Evolutionary conservation across 345 rosid genomes (phyloP).

Genomic region (Pistacia vera): DNA sequence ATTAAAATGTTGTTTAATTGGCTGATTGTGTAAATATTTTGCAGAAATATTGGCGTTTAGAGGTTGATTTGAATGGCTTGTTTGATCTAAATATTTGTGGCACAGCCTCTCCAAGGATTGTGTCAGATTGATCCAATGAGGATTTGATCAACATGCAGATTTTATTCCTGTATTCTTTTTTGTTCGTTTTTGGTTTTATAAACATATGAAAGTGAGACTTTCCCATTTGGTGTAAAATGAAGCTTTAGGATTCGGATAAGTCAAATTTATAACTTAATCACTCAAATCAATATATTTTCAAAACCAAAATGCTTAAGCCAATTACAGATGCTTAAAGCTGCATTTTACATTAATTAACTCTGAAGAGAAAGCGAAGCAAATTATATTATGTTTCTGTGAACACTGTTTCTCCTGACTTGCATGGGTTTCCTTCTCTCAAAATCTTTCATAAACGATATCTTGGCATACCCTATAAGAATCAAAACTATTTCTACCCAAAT

Average conservation of each 20-base stretch:
- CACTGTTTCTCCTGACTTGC: no score
- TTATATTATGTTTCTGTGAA: no score
- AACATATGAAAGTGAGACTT: neutral
- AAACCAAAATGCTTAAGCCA: no score
- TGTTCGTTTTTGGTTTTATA: neutral
- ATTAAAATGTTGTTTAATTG: neutral
- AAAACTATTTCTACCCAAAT: no score
- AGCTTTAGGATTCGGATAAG: no score
- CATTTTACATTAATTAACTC: no score
- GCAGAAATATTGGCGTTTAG: neutral
- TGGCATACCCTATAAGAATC: no score
- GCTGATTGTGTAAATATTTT: neutral
- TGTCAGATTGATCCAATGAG: neutral
- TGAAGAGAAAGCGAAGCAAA: no score
- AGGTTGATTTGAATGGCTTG: neutral
- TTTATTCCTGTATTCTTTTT: neutral
- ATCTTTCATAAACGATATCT: no score
- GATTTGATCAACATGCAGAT: neutral
- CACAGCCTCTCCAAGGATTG: neutral
- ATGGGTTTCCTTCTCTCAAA: no score
- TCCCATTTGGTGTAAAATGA: no score
- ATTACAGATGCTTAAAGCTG: no score
- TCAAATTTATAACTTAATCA: neutral
- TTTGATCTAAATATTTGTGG: neutral
- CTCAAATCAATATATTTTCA: neutral